Evolutionary conservation across 78 protist genomes (phyloP).

Genomic region (Polysphondylium violaceum): DNA sequence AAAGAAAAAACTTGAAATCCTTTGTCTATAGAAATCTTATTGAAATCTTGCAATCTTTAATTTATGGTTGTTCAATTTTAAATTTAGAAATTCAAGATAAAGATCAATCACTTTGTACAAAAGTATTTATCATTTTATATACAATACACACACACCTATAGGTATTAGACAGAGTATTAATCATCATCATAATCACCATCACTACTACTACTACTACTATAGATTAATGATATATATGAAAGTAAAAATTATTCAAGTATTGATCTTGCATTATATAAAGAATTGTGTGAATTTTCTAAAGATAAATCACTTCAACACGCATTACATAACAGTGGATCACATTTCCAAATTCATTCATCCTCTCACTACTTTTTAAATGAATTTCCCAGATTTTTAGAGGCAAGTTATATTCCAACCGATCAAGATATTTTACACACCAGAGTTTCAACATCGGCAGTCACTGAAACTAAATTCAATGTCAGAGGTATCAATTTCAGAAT

Average conservation of each 20-base stretch:
- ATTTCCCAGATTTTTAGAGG: slow-evolving; percentile 9
- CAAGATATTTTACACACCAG: slow-evolving; percentile 88
- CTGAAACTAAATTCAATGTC: slow-evolving; percentile 73
- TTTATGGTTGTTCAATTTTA: slow-evolving; percentile 41
- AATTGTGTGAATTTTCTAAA: slow-evolving; percentile 22
- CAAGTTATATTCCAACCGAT: slow-evolving; percentile 82
- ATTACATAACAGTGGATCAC: slow-evolving; percentile 28
- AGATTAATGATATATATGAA: slow-evolving; percentile 32
- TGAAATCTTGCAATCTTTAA: slow-evolving; percentile 41
- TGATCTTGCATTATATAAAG: background rate
- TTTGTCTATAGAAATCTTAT: slow-evolving; percentile 79
- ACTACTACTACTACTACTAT: no score
- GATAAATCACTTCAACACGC: slow-evolving; percentile 36
- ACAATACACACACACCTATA: background rate
- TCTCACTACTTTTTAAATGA: slow-evolving; percentile 40
- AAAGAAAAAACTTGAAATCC: slow-evolving; percentile 42
- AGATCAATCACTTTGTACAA: background rate
- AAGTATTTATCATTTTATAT: background rate
- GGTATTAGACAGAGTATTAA: background rate
- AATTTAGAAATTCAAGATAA: slow-evolving; percentile 27
- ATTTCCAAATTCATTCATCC: slow-evolving; percentile 72
- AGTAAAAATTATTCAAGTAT: slow-evolving; percentile 26
- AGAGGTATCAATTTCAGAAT: slow-evolving; percentile 69
- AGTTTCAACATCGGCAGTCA: slow-evolving; percentile 85
- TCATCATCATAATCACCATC: no score